Conservation (phyloP, 345 rosid species). For the Citrus mangshanensis region DNA sequence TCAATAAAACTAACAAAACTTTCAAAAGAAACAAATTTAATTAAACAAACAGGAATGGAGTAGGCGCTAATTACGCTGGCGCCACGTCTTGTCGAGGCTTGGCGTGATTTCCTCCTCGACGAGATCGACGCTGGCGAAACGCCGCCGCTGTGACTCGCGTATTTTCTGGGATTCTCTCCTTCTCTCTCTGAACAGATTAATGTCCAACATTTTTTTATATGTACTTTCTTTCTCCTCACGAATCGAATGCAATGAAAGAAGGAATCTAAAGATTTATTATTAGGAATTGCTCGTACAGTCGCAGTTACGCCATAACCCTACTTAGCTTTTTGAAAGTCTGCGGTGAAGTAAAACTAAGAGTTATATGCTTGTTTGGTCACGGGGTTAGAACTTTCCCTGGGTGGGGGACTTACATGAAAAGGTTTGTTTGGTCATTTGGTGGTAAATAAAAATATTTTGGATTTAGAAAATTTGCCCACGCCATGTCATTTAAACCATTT, state of each 20-base stretch:
- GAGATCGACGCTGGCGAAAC: constrained; percentile 54
- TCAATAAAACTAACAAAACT: not conserved
- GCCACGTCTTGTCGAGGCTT: constrained; percentile 71
- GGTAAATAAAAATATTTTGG: no score
- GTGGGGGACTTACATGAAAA: not conserved
- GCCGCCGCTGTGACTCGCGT: constrained; percentile 75
- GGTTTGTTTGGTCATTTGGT: not conserved
- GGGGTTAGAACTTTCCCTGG: not conserved
- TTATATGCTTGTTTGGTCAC: not conserved
- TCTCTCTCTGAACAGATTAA: constrained; percentile 74
- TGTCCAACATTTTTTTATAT: constrained; percentile 58
- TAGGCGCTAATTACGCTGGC: constrained; percentile 42
- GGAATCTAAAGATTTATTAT: not conserved
- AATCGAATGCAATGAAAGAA: not conserved
- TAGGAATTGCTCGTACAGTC: no score
- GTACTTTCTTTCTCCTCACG: not conserved
- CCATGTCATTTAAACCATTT: no score
- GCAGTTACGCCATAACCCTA: not conserved
- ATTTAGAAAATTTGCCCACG: no score
- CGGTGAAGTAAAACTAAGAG: not conserved
- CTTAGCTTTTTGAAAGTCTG: not conserved
- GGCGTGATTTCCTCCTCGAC: constrained; percentile 83
- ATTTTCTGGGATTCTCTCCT: constrained; percentile 71
- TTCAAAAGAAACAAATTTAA: not conserved
- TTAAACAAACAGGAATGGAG: no score